A percentile compares a stretch with the other conserved stretches of the same genome.
Conservation (phyloP, 768 basidiomycete genomes). For the Panaeolus cyanescens region DNA sequence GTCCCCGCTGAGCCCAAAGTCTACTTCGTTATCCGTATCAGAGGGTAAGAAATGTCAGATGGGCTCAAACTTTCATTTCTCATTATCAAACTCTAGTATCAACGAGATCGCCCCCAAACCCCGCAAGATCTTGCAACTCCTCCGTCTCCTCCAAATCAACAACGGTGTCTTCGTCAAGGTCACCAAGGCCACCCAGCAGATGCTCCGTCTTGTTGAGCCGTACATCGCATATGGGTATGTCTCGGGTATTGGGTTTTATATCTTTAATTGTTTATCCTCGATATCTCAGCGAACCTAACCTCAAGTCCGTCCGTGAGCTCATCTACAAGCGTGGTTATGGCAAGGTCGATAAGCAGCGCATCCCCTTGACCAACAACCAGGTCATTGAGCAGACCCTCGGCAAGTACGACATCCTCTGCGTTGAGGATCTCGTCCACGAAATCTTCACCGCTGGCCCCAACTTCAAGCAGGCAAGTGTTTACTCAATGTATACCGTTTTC, state of each 20-base stretch:
- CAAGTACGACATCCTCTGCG: constrained; percentile 93
- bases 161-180: constrained; percentile 98
- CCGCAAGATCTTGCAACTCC: constrained; percentile 97
- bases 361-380: constrained; percentile 91
- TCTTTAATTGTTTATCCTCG: neutral
- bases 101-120: constrained; percentile 99
- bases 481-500: neutral
- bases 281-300: constrained; percentile 80
- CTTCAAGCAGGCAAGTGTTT: constrained; percentile 88
- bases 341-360: constrained; percentile 96
- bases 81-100: constrained; percentile 68
- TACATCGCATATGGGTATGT: constrained; percentile 93
- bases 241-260: neutral
- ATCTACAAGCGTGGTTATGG: constrained; percentile 99
- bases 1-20: constrained; percentile 97
- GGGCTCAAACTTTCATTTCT: neutral
- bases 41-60: constrained; percentile 66
- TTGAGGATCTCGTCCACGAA: constrained; percentile 98
- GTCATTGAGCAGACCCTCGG: constrained; percentile 91
- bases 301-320: constrained; percentile 94
- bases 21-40: constrained; percentile 96
- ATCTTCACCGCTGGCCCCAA: constrained; percentile 94
- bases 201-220: constrained; percentile 97
- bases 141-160: constrained; percentile 99
- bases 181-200: constrained; percentile 94